phyloP scores from a whole-genome alignment of 208 protist genomes.

The Porcisia deanei region DNA sequence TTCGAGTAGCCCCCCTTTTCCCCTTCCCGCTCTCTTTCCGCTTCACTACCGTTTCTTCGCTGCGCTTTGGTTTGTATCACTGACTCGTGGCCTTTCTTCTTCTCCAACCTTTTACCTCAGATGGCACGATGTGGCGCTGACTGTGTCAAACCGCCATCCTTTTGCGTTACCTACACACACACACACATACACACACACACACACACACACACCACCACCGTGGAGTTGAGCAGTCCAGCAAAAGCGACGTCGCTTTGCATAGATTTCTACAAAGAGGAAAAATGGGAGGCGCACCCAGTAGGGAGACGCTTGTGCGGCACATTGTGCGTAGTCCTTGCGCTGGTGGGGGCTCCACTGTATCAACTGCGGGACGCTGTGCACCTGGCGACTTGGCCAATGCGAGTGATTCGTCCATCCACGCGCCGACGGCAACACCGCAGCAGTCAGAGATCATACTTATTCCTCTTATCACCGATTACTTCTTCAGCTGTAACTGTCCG shows the following conservation, averaged over 20 bases:
- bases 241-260: not conserved
- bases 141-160: not conserved
- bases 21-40: constrained; percentile 1
- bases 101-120: no score
- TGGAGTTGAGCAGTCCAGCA: not conserved
- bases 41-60: not conserved
- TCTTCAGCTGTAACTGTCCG: constrained; percentile 38
- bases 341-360: not conserved
- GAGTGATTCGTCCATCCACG: not conserved
- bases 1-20: not conserved
- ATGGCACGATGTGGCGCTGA: no score
- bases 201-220: not conserved
- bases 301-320: constrained; percentile 53
- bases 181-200: constrained; percentile 5
- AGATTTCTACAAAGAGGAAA: no score
- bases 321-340: constrained; percentile 37
- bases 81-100: not conserved
- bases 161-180: not conserved
- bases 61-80: no score
- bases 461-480: constrained; percentile 69
- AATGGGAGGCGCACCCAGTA: constrained; percentile 62
- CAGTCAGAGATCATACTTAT: constrained; percentile 56
- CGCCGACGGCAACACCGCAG: not conserved
- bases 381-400: not conserved
- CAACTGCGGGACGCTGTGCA: not conserved